Conservation (phyloP, 805 yeast species). For the Kregervanrija fluxuum region DNA sequence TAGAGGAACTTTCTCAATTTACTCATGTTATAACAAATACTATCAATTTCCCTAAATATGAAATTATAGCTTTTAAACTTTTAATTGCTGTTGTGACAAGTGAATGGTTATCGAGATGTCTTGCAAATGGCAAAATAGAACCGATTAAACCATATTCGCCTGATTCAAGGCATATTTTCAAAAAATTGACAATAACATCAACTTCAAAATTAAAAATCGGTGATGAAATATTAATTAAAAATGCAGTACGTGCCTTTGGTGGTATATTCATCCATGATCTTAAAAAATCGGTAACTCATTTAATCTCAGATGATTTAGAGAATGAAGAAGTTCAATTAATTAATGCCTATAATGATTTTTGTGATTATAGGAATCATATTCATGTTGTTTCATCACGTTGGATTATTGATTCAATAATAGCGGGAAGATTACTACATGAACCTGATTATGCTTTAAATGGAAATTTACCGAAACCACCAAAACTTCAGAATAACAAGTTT, state of each 20-base stretch:
- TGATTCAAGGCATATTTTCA: conserved; percentile 58
- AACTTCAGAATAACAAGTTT: neutral
- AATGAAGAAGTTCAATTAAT: conserved; percentile 41
- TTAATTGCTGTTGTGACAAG: conserved; percentile 63
- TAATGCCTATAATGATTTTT: conserved; percentile 18
- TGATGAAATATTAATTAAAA: conserved; percentile 60
- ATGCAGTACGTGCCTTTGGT: conserved; percentile 67
- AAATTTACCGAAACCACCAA: neutral
- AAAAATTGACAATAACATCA: conserved; percentile 41
- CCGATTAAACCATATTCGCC: conserved; percentile 64
- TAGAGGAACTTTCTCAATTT: conserved; percentile 11
- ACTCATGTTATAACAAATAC: conserved; percentile 49
- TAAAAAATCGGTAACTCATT: conserved; percentile 71
- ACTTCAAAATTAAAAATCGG: conserved; percentile 51
- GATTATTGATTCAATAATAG: conserved; percentile 31
- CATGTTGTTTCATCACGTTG: conserved; percentile 70
- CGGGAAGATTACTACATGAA: conserved; percentile 32
- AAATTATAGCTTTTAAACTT: conserved; percentile 33
- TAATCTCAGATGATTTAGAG: conserved; percentile 47
- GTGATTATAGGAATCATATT: conserved; percentile 32
- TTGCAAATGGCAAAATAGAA: conserved; percentile 32
- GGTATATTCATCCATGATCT: conserved; percentile 62
- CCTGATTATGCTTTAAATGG: too few relatives aligned
- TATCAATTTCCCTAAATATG: conserved; percentile 45
- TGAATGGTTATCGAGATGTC: conserved; percentile 51